A percentile compares a stretch with the other conserved stretches of the same genome.
Evolutionary conservation across 495 filamentous ascomycete genomes (phyloP).

Genomic region (Penicillium riverlandense): DNA sequence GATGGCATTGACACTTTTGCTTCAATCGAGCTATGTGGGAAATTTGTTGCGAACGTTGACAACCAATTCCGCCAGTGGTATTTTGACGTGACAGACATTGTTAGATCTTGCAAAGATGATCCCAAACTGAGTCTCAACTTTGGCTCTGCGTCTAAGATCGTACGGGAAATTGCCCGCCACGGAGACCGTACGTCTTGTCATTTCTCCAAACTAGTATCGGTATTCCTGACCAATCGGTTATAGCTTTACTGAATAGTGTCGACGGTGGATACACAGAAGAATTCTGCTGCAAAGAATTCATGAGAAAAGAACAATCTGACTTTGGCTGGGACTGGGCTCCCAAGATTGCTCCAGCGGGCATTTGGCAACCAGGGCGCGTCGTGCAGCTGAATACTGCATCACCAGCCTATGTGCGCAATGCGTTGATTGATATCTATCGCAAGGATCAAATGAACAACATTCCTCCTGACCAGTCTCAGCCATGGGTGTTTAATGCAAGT

Average conservation of each 20-base stretch:
- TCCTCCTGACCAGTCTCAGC: constrained; percentile 50
- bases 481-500: constrained; percentile 66
- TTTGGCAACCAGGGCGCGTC: constrained; percentile 56
- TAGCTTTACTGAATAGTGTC: constrained; percentile 40
- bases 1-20: constrained; percentile 63
- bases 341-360: constrained; percentile 56
- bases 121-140: constrained; percentile 46
- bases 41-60: constrained; percentile 54
- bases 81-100: constrained; percentile 53
- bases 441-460: constrained; percentile 54
- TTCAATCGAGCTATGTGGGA: constrained; percentile 52
- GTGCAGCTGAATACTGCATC: constrained; percentile 43
- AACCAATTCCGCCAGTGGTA: constrained; percentile 68
- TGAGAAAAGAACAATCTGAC: constrained; percentile 63
- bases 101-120: constrained; percentile 35
- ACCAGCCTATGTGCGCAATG: constrained; percentile 47
- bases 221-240: neutral
- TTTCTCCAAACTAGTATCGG: neutral
- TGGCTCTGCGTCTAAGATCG: constrained; percentile 49
- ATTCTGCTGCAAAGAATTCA: constrained; percentile 52
- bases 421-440: constrained; percentile 55
- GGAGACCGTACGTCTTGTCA: constrained; percentile 27
- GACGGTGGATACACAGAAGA: constrained; percentile 25
- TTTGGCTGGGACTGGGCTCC: constrained; percentile 72
- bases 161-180: constrained; percentile 47